phyloP scores from a whole-genome alignment of 306 rosid genomes.

The Medicago lupulina region DNA sequence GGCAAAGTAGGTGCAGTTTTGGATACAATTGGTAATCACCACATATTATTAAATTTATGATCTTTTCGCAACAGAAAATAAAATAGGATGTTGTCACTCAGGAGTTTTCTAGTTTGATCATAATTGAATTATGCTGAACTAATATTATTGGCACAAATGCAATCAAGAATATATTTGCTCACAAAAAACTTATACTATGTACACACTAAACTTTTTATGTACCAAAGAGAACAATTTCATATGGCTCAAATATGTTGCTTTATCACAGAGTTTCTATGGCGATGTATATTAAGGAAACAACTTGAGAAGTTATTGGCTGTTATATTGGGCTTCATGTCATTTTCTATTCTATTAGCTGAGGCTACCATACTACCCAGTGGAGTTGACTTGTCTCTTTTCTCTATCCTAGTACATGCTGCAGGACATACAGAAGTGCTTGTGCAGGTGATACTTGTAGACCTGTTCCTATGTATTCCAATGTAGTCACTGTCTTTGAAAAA shows the following conservation, averaged over 20 bases:
- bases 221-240: slow-evolving; percentile 27
- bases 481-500: slow-evolving; percentile 20
- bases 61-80: neutral
- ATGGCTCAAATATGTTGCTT: slow-evolving; percentile 39
- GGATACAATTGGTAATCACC: slow-evolving; percentile 74
- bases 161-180: neutral
- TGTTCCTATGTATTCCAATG: neutral
- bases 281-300: slow-evolving; percentile 78
- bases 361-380: slow-evolving; percentile 81
- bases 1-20: slow-evolving; percentile 72
- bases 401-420: slow-evolving; percentile 76
- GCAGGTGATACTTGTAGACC: slow-evolving; percentile 63
- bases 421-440: slow-evolving; percentile 71
- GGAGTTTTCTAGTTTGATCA: neutral
- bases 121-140: neutral
- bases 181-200: too few species aligned
- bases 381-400: slow-evolving; percentile 85
- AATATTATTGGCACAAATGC: neutral
- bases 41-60: slow-evolving; percentile 17
- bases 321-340: slow-evolving; percentile 72
- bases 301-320: slow-evolving; percentile 74
- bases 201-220: neutral
- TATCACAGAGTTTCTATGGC: slow-evolving; percentile 87
- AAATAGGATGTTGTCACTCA: neutral
- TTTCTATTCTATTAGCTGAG: slow-evolving; percentile 88